Base-by-base conservation (phyloP, 495 filamentous ascomycete genomes). In the Rostrohypoxylon terebratum region DNA sequence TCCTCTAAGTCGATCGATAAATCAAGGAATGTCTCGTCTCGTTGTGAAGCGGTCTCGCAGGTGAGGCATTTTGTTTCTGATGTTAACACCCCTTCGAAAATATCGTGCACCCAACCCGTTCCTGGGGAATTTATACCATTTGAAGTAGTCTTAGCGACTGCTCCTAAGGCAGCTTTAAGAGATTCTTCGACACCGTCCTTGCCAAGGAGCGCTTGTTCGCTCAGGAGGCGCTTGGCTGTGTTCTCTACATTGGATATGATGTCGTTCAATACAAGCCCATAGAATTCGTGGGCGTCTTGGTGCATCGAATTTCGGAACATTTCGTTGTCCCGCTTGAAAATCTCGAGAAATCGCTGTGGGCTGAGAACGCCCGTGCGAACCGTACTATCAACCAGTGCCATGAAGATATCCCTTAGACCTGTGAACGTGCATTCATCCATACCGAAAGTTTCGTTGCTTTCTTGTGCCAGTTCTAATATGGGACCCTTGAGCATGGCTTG, bases 231-330 rank as follows among this genome's bases (percentile, higher is more conserved):
- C 66, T 88, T 89, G 2, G 92, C 89, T 74, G 94, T 92, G 9
- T 88, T 88, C 79, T 98, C 96, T 16, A 98, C 94, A 75, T 96
- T 96, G 11, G 93, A 88, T 34, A 99, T 94, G 14, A 98, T 94
- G 74, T 97, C 91, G 75, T 99, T 99, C n/a, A 99, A 86, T 1
- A 99, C 87, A 13, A 97, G 84, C 67, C 97, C 97, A 67, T 98
- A 87, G 75, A 99, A 99, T 72, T 99, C 96, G 76, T 99, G 96
- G 5, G 96, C 96, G 82, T 99, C 96, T 80, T 99, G 96, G 80
- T 99, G 96, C 92, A 97, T 96, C 21, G 94, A 90, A 40, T 92
- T 92, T 53, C 94, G 92, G 72, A 98, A 99, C 94, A 97, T 97
- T 78, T 98, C 96, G 77, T 98, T 94, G 69, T 98, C 93, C 28